A percentile compares a stretch with the other conserved stretches of the same genome.
These are phyloP conservation scores for Didymella exigua DNA, from an alignment of 2,329 filamentous ascomycete genomes.

Conservation along the genomic window DNA sequence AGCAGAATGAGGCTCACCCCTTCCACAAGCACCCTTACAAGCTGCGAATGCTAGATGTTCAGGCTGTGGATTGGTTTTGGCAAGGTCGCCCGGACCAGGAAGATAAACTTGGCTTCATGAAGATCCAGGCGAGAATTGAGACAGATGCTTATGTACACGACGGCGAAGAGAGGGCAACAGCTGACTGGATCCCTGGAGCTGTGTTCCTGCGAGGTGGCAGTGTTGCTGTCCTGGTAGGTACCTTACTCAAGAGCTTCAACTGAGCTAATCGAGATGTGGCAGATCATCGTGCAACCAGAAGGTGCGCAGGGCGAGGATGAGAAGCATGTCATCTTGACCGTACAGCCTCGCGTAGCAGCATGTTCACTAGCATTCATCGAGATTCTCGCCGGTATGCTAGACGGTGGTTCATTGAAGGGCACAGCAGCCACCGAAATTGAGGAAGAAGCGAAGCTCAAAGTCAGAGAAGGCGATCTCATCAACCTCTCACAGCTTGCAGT, in stretches of 20 bases:
- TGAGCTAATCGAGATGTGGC: conserved; percentile 23
- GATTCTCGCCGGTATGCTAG: conserved; percentile 66
- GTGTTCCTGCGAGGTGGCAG: conserved; percentile 65
- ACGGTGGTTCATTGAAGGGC: conserved; percentile 61
- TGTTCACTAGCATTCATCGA: conserved; percentile 61
- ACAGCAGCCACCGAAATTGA: conserved; percentile 62
- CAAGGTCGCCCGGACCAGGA: conserved; percentile 23
- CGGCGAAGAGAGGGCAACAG: conserved; percentile 9
- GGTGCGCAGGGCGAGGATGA: conserved; percentile 48
- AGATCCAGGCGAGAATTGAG: conserved; percentile 60
- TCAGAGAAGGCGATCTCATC: conserved; percentile 57
- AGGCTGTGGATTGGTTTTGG: conserved; percentile 61
- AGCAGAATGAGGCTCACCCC: conserved; percentile 54
- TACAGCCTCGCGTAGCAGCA: conserved; percentile 63
- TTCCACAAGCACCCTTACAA: conserved; percentile 59
- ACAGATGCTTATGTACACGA: conserved; percentile 51
- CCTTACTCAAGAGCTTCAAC: neutral
- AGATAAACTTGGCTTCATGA: conserved; percentile 60
- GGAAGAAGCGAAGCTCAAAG: conserved; percentile 62
- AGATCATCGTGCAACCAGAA: conserved; percentile 62
- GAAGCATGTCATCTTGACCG: conserved; percentile 57
- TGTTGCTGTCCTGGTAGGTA: conserved; percentile 61
- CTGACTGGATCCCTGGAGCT: conserved; percentile 59
- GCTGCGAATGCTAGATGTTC: conserved; percentile 59
- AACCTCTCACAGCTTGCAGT: conserved; percentile 61